Evolutionary conservation across 2,329 filamentous ascomycete species (phyloP).

Genomic region (Onygena corvina): DNA sequence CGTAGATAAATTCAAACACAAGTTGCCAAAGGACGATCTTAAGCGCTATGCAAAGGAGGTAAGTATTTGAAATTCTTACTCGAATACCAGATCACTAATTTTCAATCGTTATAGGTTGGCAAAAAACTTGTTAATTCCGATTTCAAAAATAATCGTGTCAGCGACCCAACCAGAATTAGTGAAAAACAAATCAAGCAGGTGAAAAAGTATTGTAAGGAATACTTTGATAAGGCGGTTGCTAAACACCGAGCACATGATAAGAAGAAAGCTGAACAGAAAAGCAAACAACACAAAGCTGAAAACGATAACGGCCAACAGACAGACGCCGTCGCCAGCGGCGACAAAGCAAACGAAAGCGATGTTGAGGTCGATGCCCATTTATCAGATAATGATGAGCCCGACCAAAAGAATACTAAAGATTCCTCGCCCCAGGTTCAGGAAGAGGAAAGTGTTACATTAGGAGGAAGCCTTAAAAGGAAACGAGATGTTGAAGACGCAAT

Average conservation of each 20-base stretch:
- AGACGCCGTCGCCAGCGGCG: conserved; percentile 9
- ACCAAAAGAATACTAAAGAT: conserved; percentile 32
- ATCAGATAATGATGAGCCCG: conserved; percentile 30
- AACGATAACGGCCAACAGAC: neutral
- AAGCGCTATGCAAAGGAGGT: conserved; percentile 55
- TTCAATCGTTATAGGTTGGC: conserved; percentile 53
- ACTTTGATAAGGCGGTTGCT: conserved; percentile 69
- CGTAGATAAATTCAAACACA: conserved; percentile 74
- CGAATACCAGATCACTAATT: conserved; percentile 25
- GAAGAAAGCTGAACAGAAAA: conserved; percentile 43
- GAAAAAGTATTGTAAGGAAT: conserved; percentile 72
- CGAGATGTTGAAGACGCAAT: conserved; percentile 18
- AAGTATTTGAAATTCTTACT: conserved; percentile 15
- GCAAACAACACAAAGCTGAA: conserved; percentile 12
- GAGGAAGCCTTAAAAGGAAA: conserved; percentile 17
- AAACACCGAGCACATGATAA: conserved; percentile 62
- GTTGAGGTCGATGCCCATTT: conserved; percentile 28
- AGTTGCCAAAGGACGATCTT: conserved; percentile 67
- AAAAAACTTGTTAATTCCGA: conserved; percentile 88
- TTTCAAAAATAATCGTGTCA: conserved; percentile 78
- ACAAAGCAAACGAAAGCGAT: conserved; percentile 15
- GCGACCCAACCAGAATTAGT: conserved; percentile 63
- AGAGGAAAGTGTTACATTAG: conserved; percentile 21
- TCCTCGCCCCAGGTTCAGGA: conserved; percentile 29
- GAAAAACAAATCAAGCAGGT: conserved; percentile 71